phyloP scores from a whole-genome alignment of 495 filamentous ascomycete species.

The Barbatosphaeria neglecta region DNA sequence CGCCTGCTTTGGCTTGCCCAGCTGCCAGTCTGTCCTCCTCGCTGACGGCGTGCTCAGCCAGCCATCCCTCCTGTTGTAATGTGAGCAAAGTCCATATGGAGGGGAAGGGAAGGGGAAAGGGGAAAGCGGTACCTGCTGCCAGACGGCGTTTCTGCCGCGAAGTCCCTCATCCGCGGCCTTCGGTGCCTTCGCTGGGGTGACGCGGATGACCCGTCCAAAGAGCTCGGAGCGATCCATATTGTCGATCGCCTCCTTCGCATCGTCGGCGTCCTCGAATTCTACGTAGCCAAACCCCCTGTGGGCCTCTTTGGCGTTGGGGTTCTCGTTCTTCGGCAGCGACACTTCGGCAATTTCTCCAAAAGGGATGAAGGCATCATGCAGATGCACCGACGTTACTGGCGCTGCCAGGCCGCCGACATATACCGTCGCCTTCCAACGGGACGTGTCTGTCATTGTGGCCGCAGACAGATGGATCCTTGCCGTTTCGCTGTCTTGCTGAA shows the following conservation, averaged over 20 bases:
- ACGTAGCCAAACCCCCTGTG: slow-evolving; percentile 96
- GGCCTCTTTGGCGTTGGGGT: slow-evolving; percentile 51
- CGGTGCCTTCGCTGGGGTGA: slow-evolving; percentile 81
- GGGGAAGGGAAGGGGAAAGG: slow-evolving; percentile 1
- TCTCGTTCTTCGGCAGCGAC: slow-evolving; percentile 74
- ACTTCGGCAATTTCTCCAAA: slow-evolving; percentile 92
- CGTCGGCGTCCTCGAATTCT: slow-evolving; percentile 75
- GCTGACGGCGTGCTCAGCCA: slow-evolving; percentile 79
- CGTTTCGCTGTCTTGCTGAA: not conserved
- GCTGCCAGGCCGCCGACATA: slow-evolving; percentile 85
- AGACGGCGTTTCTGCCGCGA: slow-evolving; percentile 89
- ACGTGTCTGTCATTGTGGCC: slow-evolving; percentile 60
- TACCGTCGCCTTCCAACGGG: slow-evolving; percentile 79
- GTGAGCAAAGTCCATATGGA: slow-evolving; percentile 2
- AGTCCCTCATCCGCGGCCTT: slow-evolving; percentile 80
- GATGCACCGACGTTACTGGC: slow-evolving; percentile 55
- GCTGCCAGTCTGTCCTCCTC: slow-evolving; percentile 69
- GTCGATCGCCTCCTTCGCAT: slow-evolving; percentile 92
- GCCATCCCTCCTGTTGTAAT: slow-evolving; percentile 67
- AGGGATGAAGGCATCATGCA: slow-evolving; percentile 87
- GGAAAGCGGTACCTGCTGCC: slow-evolving; percentile 72
- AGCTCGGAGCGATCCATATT: slow-evolving; percentile 98
- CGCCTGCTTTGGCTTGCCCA: slow-evolving; percentile 42
- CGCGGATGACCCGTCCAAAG: slow-evolving; percentile 86
- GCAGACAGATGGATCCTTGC: no score